Evolutionary conservation across 2,329 filamentous ascomycete genomes (phyloP).

Genomic region (Raffaelea arxii): DNA sequence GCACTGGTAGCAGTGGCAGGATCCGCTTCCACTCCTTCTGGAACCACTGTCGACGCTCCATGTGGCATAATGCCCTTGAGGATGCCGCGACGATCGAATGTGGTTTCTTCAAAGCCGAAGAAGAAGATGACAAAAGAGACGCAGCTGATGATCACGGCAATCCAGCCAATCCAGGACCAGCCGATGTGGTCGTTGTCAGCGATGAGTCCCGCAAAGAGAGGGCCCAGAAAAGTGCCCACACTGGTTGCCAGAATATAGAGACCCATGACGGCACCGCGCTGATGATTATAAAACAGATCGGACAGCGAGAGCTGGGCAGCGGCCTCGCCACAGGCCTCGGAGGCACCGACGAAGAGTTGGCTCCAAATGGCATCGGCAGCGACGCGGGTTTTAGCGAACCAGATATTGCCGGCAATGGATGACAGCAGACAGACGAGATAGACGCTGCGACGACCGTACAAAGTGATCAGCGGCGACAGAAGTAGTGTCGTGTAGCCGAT

Average conservation of each 20-base stretch:
- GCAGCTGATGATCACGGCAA: constrained; percentile 30
- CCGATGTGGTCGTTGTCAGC: constrained; percentile 4
- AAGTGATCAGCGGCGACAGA: constrained; percentile 20
- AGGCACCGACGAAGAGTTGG: constrained; percentile 6
- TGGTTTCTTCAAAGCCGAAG: constrained; percentile 4
- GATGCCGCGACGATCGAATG: constrained; percentile 2
- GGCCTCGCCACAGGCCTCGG: constrained; percentile 4
- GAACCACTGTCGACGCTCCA: no score
- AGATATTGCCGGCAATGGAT: constrained; percentile 1
- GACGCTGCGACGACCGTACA: constrained; percentile 33
- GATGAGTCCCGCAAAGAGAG: constrained; percentile 4
- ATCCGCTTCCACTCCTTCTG: no score
- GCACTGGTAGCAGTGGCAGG: no score
- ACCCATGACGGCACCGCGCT: constrained; percentile 29
- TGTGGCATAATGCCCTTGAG: constrained; percentile 2
- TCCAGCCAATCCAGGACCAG: constrained; percentile 24
- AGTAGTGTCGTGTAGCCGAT: constrained; percentile 24
- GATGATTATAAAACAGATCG: constrained; percentile 47
- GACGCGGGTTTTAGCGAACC: background rate
- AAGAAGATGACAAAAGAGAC: constrained; percentile 21
- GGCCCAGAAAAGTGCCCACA: constrained; percentile 3
- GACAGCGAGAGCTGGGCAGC: constrained; percentile 20
- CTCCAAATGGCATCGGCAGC: constrained; percentile 1
- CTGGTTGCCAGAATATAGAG: constrained; percentile 12
- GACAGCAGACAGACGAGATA: constrained; percentile 50